Conservation (phyloP, 192 early-diverging fungal species). For the Umbelopsis sp. region DNA sequence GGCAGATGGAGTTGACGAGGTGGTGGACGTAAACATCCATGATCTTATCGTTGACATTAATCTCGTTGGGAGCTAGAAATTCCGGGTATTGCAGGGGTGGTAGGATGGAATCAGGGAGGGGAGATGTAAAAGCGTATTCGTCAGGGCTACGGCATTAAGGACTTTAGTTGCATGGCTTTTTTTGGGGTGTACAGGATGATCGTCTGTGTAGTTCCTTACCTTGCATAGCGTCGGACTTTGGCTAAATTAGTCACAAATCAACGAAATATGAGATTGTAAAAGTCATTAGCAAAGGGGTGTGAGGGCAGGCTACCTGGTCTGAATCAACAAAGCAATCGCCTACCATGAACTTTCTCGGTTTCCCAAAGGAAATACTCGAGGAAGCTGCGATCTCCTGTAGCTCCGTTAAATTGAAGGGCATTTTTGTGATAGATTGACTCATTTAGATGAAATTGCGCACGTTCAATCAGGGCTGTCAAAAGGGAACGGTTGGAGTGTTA, state of each 20-base stretch:
- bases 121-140: conserved; percentile 89
- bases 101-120: conserved; percentile 84
- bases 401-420: conserved; percentile 64
- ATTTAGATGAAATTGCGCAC: conserved; percentile 91
- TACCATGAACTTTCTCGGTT: conserved; percentile 90
- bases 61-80: conserved; percentile 69
- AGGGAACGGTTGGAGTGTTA: neutral
- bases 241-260: conserved; percentile 34
- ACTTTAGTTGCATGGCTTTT: neutral
- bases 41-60: conserved; percentile 89
- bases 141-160: conserved; percentile 65
- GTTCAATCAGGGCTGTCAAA: conserved; percentile 85
- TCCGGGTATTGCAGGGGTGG: conserved; percentile 81
- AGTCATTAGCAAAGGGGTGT: neutral
- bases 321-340: conserved; percentile 3
- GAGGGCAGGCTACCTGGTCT: no score
- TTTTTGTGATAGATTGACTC: conserved; percentile 72
- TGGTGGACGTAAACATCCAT: conserved; percentile 80
- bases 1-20: conserved; percentile 80
- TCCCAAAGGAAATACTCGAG: conserved; percentile 90
- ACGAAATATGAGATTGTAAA: neutral
- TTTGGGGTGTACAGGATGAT: neutral
- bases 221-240: conserved; percentile 80
- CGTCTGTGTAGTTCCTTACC: conserved; percentile 21
- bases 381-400: conserved; percentile 71